A percentile compares a stretch with the other conserved stretches of the same genome.
phyloP scores from a whole-genome alignment of 257 asterid species.

The Osmanthus fragrans region DNA sequence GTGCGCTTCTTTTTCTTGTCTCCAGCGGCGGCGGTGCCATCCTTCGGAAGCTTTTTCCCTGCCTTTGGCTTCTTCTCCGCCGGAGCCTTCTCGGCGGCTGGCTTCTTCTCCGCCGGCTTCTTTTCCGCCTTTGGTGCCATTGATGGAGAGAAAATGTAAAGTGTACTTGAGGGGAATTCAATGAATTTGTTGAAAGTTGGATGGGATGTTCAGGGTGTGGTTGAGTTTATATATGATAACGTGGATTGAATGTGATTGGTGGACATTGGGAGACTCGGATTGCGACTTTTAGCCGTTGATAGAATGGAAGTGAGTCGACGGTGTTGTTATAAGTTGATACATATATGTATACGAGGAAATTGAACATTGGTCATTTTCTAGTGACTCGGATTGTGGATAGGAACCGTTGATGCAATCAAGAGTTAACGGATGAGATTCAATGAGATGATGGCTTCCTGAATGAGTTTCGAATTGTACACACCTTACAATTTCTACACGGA shows the following conservation, averaged over 20 bases:
- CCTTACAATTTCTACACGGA: too few relatives aligned
- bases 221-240: slow-evolving; percentile 17
- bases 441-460: too few relatives aligned
- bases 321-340: not conserved
- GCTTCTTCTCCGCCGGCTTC: slow-evolving; percentile 46
- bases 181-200: not conserved
- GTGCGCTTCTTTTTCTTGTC: slow-evolving; percentile 38
- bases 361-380: not conserved
- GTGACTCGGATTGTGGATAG: not conserved
- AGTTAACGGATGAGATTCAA: not conserved
- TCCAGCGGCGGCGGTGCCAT: slow-evolving; percentile 23
- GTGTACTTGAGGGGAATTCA: not conserved
- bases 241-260: slow-evolving; percentile 4
- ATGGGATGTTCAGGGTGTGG: not conserved
- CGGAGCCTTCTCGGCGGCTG: slow-evolving; percentile 40
- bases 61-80: slow-evolving; percentile 44
- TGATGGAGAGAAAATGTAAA: not conserved
- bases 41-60: slow-evolving; percentile 45
- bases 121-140: slow-evolving; percentile 39
- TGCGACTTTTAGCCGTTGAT: slow-evolving; percentile 5
- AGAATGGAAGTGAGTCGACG: not conserved
- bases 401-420: not conserved
- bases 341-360: not conserved
- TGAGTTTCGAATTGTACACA: too few relatives aligned
- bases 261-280: not conserved